phyloP scores from a whole-genome alignment of 2,329 filamentous ascomycete species.

The Nemania sp. region DNA sequence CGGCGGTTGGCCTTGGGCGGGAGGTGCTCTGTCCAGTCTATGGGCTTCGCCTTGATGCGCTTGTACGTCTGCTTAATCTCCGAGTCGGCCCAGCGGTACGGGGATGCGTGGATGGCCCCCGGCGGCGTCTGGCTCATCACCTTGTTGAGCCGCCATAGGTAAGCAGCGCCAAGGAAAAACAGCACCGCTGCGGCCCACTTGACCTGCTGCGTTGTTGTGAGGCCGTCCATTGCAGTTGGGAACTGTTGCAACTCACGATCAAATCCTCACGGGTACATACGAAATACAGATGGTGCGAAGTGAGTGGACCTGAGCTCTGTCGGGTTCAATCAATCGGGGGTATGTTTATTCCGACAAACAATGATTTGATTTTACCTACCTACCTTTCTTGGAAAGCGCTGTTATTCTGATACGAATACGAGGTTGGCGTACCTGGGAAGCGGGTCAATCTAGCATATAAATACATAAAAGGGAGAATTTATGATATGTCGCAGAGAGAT shows the following conservation, averaged over 20 bases:
- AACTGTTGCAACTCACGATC: background rate
- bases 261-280: background rate
- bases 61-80: conserved; percentile 50
- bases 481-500: background rate
- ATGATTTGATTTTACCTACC: background rate
- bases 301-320: conserved; percentile 9
- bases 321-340: conserved; percentile 13
- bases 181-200: conserved; percentile 37
- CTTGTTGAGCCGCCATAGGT: conserved; percentile 51
- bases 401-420: conserved; percentile 24
- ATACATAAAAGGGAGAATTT: background rate
- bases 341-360: conserved; percentile 22
- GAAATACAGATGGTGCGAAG: conserved; percentile 5
- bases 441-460: background rate
- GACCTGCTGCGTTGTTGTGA: conserved; percentile 29
- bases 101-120: conserved; percentile 44
- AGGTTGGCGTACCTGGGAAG: background rate
- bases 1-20: conserved; percentile 53
- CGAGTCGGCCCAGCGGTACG: conserved; percentile 51
- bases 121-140: conserved; percentile 50
- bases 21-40: conserved; percentile 50
- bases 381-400: conserved; percentile 32
- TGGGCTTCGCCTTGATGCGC: conserved; percentile 47
- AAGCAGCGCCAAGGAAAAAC: conserved; percentile 40
- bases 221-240: conserved; percentile 32